Evolutionary conservation across 2,329 filamentous ascomycete genomes (phyloP).

Genomic region (Bertia moriformis): DNA sequence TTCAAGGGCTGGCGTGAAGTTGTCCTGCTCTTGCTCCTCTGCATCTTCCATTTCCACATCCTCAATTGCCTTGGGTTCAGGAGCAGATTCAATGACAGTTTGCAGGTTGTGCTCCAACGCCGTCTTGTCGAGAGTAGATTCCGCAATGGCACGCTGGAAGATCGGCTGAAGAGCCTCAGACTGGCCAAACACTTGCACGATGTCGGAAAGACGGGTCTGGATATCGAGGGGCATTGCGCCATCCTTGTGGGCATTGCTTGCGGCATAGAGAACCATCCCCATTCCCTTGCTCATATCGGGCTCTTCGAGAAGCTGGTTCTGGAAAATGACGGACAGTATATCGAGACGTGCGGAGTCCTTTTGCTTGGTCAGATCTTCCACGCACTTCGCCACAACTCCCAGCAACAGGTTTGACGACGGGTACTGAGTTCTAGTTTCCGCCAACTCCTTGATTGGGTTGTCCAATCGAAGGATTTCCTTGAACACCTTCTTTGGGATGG

Average conservation of each 20-base stretch:
- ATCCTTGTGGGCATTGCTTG: background rate
- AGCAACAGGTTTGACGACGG: slow-evolving; percentile 26
- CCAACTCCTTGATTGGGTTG: slow-evolving; percentile 47
- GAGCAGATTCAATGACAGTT: background rate
- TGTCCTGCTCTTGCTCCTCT: background rate
- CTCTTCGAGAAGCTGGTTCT: background rate
- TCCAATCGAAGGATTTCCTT: slow-evolving; percentile 55
- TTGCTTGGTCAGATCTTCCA: background rate
- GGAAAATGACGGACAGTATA: background rate
- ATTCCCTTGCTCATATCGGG: background rate
- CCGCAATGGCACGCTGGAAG: background rate
- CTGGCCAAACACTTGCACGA: background rate
- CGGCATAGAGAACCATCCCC: background rate
- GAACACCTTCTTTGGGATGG: slow-evolving; percentile 29
- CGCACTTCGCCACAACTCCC: background rate
- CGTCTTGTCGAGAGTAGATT: background rate
- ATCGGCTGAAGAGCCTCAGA: background rate
- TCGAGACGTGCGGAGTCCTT: background rate
- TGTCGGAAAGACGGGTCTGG: background rate
- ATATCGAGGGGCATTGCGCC: background rate
- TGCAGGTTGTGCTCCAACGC: background rate
- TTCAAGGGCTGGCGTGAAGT: background rate
- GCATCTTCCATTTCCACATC: slow-evolving; percentile 1
- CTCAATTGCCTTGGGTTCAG: background rate
- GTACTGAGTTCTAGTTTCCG: slow-evolving; percentile 44